Base-by-base conservation (phyloP, 2,329 filamentous ascomycete species). In the Knufia petricola region DNA sequence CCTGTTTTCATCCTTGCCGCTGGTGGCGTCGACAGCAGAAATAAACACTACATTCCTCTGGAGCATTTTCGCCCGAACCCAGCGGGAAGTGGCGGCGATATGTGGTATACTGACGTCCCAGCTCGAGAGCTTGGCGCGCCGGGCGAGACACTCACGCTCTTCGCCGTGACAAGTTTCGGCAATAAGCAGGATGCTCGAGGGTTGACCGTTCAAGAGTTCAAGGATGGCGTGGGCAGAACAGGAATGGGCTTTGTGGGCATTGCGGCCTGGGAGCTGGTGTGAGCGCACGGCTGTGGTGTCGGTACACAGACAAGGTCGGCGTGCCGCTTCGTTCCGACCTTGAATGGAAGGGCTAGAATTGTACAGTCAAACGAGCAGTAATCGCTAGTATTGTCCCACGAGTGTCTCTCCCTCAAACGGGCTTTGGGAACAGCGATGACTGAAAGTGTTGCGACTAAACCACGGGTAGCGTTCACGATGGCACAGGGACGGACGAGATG, bases 41-140 rank as follows among this genome's bases (percentile, higher is more conserved):
- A 82, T 44, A 76, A 83, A 8, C 79, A 88, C 37, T 74, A 78
- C 48, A 67, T 90, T 1, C 78, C 85, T 0, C 78, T 95, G 48
- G 77, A 85, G 43, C 62, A 69, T 49, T 56, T 66, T 30, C 62
- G 58, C 13, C 66, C 66, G 30, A 58, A 63, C 3, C 62, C 60
- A 4, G 58, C 64, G 3, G 62, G 62, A 59, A 84, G 78, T n/a
- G 84, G 90, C 51, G 85, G 84, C 12, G 84, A 77, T 60, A 81
- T 82, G 67, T 94, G 84, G 78, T 94, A 86, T 80, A 66, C 80
- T 1, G 90, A 95, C 65, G 76, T 95, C 2, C 60, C 63, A 3
- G 74, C 79, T 1, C 65, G 70, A 26, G 76, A 82, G 50, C 67
- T 94, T 17, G 87, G 87, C 1, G 71, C 71, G 0, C 77, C 81